A percentile compares a stretch with the other conserved stretches of the same genome.
Evolutionary conservation across 352 stramenopile species (phyloP).

Genomic region (Pythium grandisporangium): DNA sequence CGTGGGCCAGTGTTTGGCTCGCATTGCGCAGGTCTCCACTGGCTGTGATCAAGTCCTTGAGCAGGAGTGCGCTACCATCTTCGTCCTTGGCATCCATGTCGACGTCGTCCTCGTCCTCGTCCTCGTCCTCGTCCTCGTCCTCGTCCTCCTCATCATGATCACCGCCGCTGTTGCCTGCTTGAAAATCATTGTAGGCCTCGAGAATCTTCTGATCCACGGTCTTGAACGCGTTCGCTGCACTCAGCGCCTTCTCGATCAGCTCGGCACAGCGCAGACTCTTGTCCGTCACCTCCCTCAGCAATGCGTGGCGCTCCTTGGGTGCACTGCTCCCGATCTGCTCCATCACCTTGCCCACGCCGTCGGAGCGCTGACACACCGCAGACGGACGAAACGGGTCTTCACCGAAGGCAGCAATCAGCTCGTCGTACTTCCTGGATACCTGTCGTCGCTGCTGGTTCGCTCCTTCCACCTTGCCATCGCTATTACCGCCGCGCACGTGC

Average conservation of each 20-base stretch:
- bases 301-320: conserved; percentile 19
- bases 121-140: conserved; percentile 12
- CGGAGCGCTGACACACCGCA: conserved; percentile 19
- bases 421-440: too few relatives aligned
- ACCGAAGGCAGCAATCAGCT: conserved; percentile 44
- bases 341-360: conserved; percentile 24
- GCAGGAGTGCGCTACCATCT: conserved; percentile 27
- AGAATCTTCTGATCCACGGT: conserved; percentile 33
- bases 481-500: conserved; percentile 2
- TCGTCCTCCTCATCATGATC: too few relatives aligned
- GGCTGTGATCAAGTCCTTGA: conserved; percentile 48
- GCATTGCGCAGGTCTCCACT: conserved; percentile 37
- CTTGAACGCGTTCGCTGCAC: conserved; percentile 32
- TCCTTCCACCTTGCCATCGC: neutral
- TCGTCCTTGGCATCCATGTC: conserved; percentile 19
- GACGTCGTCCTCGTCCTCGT: conserved; percentile 28
- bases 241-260: conserved; percentile 66
- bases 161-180: too few relatives aligned
- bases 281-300: conserved; percentile 28
- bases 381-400: conserved; percentile 36
- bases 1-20: conserved; percentile 30
- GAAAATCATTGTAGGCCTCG: conserved; percentile 10
- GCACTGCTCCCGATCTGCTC: conserved; percentile 12
- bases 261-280: conserved; percentile 68
- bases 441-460: neutral